phyloP scores from a whole-genome alignment of 2,329 filamentous ascomycete species.

The Neopestalotiopsis sp. region DNA sequence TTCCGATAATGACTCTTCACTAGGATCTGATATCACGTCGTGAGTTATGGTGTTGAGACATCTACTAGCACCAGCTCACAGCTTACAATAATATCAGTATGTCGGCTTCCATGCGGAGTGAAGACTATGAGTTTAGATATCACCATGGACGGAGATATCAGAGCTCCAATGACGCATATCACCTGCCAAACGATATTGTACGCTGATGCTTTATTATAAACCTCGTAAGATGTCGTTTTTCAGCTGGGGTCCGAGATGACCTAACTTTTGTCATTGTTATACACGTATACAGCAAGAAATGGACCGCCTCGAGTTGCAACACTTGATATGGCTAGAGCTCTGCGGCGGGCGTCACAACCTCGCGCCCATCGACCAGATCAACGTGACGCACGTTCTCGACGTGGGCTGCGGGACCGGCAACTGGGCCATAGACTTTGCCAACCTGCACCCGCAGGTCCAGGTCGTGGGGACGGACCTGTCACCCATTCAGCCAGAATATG shows the following conservation, averaged over 20 bases:
- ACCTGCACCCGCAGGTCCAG: conserved; percentile 25
- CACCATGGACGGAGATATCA: conserved; percentile 27
- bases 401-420: conserved; percentile 24
- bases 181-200: conserved; percentile 28
- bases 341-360: conserved; percentile 25
- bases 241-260: neutral
- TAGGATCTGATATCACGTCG: conserved; percentile 28
- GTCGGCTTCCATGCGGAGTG: conserved; percentile 25
- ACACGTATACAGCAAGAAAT: conserved; percentile 24
- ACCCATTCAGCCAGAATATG: conserved; percentile 29
- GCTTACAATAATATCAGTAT: conserved; percentile 17
- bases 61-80: too few species aligned
- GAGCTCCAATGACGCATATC: conserved; percentile 26
- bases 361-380: conserved; percentile 24
- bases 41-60: conserved; percentile 17
- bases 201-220: neutral
- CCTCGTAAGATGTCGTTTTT: neutral
- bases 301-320: conserved; percentile 29
- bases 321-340: conserved; percentile 28
- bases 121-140: conserved; percentile 24
- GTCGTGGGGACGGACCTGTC: conserved; percentile 28
- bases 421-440: conserved; percentile 30
- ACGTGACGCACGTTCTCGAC: conserved; percentile 23
- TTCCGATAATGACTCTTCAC: conserved; percentile 25
- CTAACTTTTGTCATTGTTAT: neutral